Percentiles rank a stretch among this genome's conserved stretches.
These are phyloP conservation scores for Cordyceps militaris DNA, from an alignment of 2,329 filamentous ascomycete genomes.

Conservation along the genomic window DNA sequence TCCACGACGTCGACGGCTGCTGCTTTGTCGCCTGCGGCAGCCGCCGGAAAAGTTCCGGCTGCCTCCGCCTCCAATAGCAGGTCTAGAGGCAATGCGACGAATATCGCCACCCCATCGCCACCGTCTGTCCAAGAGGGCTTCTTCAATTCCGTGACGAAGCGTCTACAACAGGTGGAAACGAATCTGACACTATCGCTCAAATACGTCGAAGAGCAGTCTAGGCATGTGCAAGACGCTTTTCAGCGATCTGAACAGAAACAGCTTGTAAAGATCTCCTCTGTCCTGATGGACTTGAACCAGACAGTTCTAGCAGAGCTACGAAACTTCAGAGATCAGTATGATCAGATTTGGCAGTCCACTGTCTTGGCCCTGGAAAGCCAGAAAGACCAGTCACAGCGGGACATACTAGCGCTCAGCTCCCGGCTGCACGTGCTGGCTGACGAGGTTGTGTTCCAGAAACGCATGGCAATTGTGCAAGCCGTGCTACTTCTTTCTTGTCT, in stretches of 20 bases:
- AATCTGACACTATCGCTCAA: slow-evolving; percentile 90
- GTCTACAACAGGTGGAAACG: slow-evolving; percentile 80
- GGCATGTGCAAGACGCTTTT: slow-evolving; percentile 80
- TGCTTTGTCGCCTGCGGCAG: background rate
- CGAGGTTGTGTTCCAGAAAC: slow-evolving; percentile 78
- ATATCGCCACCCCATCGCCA: slow-evolving; percentile 30
- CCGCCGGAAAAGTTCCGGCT: background rate
- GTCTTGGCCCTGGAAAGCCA: slow-evolving; percentile 86
- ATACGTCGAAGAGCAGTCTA: slow-evolving; percentile 95
- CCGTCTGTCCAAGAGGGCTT: slow-evolving; percentile 95
- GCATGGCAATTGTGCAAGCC: slow-evolving; percentile 89
- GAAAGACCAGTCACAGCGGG: slow-evolving; percentile 73
- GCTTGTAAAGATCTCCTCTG: slow-evolving; percentile 71
- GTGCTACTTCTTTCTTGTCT: slow-evolving; percentile 81
- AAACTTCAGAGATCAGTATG: slow-evolving; percentile 76
- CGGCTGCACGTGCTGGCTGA: slow-evolving; percentile 87
- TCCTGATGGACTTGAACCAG: slow-evolving; percentile 76
- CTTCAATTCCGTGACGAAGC: slow-evolving; percentile 94
- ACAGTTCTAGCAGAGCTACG: slow-evolving; percentile 79
- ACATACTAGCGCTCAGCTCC: slow-evolving; percentile 73
- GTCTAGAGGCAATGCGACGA: slow-evolving; percentile 23
- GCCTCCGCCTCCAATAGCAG: slow-evolving; percentile 17
- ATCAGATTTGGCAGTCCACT: slow-evolving; percentile 94
- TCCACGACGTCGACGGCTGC: background rate
- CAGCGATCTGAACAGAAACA: slow-evolving; percentile 82